Evolutionary conservation across 352 stramenopile genomes (phyloP).

Genomic region (Pythium folliculosum): DNA sequence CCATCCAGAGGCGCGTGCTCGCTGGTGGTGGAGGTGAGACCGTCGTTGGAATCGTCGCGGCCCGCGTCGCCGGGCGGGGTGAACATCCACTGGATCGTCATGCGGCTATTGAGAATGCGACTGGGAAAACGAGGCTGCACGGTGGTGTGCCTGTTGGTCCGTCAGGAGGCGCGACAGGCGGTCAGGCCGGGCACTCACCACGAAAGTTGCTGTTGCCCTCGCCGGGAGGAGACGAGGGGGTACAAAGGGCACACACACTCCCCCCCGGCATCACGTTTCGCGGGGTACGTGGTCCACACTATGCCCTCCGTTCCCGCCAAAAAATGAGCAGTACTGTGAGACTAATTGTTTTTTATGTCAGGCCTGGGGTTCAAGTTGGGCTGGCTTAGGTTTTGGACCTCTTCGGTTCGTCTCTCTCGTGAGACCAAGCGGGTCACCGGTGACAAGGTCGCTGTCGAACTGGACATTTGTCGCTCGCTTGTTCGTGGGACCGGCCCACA

Average conservation of each 20-base stretch:
- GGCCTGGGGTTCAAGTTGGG: background rate
- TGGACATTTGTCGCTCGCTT: background rate
- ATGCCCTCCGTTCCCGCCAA: background rate
- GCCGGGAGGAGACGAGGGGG: background rate
- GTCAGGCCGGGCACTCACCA: background rate
- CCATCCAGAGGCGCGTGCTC: too few relatives aligned
- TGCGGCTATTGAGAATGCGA: background rate
- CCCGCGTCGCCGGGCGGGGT: background rate
- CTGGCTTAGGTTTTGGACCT: background rate
- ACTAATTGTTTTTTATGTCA: background rate
- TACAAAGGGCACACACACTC: background rate
- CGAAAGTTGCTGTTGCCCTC: constrained; percentile 3
- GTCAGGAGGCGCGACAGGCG: background rate
- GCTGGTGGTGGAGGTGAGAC: too few relatives aligned
- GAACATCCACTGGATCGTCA: constrained; percentile 13
- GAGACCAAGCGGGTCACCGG: background rate
- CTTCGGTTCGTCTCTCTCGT: background rate
- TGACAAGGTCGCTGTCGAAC: background rate
- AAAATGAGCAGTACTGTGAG: background rate
- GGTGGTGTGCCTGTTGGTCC: background rate
- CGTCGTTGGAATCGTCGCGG: too few relatives aligned
- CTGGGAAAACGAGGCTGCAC: too few relatives aligned
- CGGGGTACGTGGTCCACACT: background rate
- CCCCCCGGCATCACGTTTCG: background rate
- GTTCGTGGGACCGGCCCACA: background rate